Conservation (phyloP, 164 flowering plant species). For the Vitis cinerea region DNA sequence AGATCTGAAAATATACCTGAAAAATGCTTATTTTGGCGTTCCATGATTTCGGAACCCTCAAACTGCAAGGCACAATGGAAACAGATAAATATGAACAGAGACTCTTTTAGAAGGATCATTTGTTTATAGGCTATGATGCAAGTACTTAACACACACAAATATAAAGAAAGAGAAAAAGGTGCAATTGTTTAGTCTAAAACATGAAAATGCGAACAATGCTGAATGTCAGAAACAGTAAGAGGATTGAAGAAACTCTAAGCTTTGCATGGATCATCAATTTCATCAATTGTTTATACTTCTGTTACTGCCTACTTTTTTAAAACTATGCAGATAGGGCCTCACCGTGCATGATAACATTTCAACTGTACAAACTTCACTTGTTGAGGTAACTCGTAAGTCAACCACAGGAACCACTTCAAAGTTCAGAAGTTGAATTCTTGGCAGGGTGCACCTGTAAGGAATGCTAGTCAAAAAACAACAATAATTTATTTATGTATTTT, state of each 20-base stretch:
- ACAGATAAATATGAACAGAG: not conserved
- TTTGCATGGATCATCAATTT: not conserved
- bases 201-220: not conserved
- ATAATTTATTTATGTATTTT: not conserved
- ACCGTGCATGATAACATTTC: conserved; percentile 88
- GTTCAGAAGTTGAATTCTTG: conserved; percentile 46
- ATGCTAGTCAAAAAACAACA: not conserved
- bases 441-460: conserved; percentile 59
- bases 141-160: not conserved
- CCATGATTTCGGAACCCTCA: conserved; percentile 64
- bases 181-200: no score
- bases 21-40: conserved; percentile 59
- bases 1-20: conserved; percentile 41
- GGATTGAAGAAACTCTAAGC: not conserved
- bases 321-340: not conserved
- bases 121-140: not conserved
- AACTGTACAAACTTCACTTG: conserved; percentile 58
- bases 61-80: conserved; percentile 40
- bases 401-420: conserved; percentile 71
- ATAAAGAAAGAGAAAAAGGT: not conserved
- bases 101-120: not conserved
- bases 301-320: not conserved
- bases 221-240: not conserved
- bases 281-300: not conserved
- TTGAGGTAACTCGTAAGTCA: conserved; percentile 63